Conservation (phyloP, 2,329 filamentous ascomycete species). For the Delphinella strobiligena region DNA sequence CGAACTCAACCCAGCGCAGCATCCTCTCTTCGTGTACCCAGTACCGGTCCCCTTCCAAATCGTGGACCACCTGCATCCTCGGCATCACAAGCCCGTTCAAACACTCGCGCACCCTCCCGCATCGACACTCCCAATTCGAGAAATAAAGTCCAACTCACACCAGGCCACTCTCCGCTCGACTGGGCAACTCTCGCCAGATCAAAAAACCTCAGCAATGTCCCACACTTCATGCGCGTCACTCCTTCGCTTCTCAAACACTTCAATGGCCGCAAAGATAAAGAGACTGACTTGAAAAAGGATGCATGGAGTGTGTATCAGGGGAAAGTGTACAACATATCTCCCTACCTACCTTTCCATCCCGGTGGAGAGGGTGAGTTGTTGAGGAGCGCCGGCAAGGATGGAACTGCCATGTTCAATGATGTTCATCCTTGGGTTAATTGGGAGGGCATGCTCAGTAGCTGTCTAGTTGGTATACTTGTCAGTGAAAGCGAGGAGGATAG, state of each 20-base stretch:
- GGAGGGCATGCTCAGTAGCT: slow-evolving; percentile 53
- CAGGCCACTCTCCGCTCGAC: slow-evolving; percentile 88
- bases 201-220: slow-evolving; percentile 34
- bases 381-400: slow-evolving; percentile 65
- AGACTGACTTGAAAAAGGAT: slow-evolving; percentile 32
- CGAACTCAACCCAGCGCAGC: not conserved
- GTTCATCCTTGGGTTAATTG: slow-evolving; percentile 58
- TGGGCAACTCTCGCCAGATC: slow-evolving; percentile 78
- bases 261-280: slow-evolving; percentile 67
- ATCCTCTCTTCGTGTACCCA: slow-evolving; percentile 25
- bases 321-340: slow-evolving; percentile 86
- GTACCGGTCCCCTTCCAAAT: slow-evolving; percentile 37
- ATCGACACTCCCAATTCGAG: slow-evolving; percentile 29
- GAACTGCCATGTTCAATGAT: slow-evolving; percentile 49
- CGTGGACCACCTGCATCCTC: slow-evolving; percentile 28
- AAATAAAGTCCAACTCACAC: slow-evolving; percentile 67
- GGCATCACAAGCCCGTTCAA: slow-evolving; percentile 12
- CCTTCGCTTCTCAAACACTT: slow-evolving; percentile 66
- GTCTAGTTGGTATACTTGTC: slow-evolving; percentile 50
- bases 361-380: slow-evolving; percentile 72
- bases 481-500: slow-evolving; percentile 35
- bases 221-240: slow-evolving; percentile 58
- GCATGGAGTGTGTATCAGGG: slow-evolving; percentile 87
- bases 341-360: slow-evolving; percentile 83
- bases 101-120: slow-evolving; percentile 23